A percentile compares a stretch with the other conserved stretches of the same genome.
Conservation (phyloP, 2,329 filamentous ascomycete species). For the Coniella lustricola region DNA sequence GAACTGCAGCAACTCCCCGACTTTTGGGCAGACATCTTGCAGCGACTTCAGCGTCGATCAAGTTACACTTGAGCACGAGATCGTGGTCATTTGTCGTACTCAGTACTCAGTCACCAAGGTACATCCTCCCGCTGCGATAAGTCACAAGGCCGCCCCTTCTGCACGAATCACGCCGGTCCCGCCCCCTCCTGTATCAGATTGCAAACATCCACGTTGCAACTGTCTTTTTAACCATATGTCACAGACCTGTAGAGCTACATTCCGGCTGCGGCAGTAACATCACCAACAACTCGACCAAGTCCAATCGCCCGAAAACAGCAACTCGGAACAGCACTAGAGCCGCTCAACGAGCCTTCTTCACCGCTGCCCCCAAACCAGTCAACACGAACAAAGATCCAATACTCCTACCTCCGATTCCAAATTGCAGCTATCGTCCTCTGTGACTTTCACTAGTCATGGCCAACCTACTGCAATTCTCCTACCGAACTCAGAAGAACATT, state of each 20-base stretch:
- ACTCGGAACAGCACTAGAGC: not conserved
- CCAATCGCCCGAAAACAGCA: not conserved
- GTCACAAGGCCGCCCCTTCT: not conserved
- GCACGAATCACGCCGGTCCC: not conserved
- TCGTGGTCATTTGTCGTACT: not conserved
- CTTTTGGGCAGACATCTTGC: not conserved
- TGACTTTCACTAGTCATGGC: conserved; percentile 94
- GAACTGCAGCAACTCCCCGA: not conserved
- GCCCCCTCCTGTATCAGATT: not conserved
- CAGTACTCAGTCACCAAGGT: not conserved
- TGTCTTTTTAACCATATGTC: not conserved
- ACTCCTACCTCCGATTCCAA: conserved; percentile 5
- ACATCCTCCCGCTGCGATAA: not conserved
- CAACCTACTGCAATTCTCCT: conserved; percentile 88
- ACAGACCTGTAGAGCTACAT: not conserved
- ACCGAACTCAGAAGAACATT: conserved; percentile 94
- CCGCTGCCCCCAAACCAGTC: conserved; percentile 9
- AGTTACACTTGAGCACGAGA: not conserved
- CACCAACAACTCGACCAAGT: not conserved
- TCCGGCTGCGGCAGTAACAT: not conserved
- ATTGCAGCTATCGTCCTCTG: conserved; percentile 40
- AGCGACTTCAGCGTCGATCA: not conserved
- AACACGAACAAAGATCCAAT: conserved; percentile 8
- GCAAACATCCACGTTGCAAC: not conserved
- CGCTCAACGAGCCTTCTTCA: not conserved